A percentile compares a stretch with the other conserved stretches of the same genome.
These are phyloP conservation scores for Spathaspora arborariae DNA, from an alignment of 805 yeast genomes.

Conservation along the genomic window DNA sequence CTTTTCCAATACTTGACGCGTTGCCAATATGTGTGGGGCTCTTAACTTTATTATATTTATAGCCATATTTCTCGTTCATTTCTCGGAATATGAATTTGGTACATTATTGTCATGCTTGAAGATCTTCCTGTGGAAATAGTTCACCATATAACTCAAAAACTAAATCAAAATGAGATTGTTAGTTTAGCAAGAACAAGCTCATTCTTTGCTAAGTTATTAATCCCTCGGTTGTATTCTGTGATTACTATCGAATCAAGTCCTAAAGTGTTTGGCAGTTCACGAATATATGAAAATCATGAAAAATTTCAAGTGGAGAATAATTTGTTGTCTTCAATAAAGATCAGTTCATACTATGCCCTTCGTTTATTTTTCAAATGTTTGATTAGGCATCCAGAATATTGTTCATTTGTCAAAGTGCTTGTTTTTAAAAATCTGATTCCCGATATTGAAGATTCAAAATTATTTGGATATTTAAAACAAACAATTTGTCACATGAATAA, in stretches of 20 bases:
- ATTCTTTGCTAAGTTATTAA: conserved; percentile 2
- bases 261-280: conserved; percentile 1
- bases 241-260: conserved; percentile 9
- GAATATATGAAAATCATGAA: background rate
- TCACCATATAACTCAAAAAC: conserved; percentile 9
- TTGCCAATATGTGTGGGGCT: background rate
- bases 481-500: conserved; percentile 13
- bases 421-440: conserved; percentile 15
- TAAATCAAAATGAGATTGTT: conserved; percentile 14
- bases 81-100: background rate
- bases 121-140: conserved; percentile 19
- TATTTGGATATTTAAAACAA: conserved; percentile 12
- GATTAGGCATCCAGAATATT: conserved; percentile 7
- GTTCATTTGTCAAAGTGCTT: conserved; percentile 12
- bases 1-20: background rate
- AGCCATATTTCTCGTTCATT: background rate
- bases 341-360: conserved; percentile 15
- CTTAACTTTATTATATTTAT: background rate
- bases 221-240: conserved; percentile 8
- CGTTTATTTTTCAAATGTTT: conserved; percentile 17
- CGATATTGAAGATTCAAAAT: conserved; percentile 21
- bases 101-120: conserved; percentile 11
- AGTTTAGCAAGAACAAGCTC: conserved; percentile 12
- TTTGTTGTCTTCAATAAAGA: conserved; percentile 1
- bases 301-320: background rate